Evolutionary conservation across 495 filamentous ascomycete species (phyloP).

Genomic region (Lophiostoma macrostomum): DNA sequence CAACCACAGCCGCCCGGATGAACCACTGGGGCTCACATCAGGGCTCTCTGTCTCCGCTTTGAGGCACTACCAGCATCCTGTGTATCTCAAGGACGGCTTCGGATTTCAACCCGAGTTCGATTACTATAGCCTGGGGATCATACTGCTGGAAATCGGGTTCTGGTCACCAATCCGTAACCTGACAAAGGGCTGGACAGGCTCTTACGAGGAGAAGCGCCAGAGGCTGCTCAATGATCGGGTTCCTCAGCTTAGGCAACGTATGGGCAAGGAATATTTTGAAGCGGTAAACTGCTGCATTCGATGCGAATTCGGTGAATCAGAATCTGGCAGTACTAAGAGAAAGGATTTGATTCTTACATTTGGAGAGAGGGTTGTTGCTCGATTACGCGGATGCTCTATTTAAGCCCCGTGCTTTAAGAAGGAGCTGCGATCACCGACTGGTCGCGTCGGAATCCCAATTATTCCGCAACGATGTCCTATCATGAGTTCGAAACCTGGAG

Average conservation of each 20-base stretch:
- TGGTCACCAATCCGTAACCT: conserved; percentile 40
- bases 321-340: too few species aligned
- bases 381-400: too few species aligned
- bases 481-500: too few species aligned
- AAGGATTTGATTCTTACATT: too few species aligned
- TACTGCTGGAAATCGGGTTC: conserved; percentile 49
- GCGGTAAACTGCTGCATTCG: background rate
- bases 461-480: too few species aligned
- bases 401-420: too few species aligned
- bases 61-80: conserved; percentile 50
- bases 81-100: conserved; percentile 35
- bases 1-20: conserved; percentile 50
- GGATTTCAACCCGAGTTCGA: conserved; percentile 48
- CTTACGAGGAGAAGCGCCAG: background rate
- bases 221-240: background rate
- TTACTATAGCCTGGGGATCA: conserved; percentile 49
- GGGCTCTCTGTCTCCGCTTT: conserved; percentile 36
- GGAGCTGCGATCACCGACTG: too few species aligned
- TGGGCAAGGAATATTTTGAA: background rate
- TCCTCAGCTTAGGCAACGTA: background rate
- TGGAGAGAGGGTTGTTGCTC: too few species aligned
- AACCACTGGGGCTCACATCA: conserved; percentile 45
- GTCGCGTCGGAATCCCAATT: too few species aligned
- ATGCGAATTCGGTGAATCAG: background rate
- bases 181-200: background rate